Percentiles rank a stretch among this genome's conserved stretches.
Evolutionary conservation across 1,284 basidiomycete species (phyloP).

Genomic region (Vanrija sp.): DNA sequence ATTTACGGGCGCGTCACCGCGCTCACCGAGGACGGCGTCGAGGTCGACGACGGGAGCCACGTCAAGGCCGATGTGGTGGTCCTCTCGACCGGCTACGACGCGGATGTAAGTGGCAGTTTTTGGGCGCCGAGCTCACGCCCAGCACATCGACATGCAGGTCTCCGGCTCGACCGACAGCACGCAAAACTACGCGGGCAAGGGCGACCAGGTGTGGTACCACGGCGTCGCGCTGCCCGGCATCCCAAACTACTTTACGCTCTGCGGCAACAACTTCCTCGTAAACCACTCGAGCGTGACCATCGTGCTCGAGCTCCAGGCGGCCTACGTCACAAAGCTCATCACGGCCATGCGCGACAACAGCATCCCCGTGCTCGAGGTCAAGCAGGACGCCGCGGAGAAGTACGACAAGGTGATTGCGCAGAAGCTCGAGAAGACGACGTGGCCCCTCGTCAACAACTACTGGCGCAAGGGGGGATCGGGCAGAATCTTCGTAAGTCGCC

Average conservation of each 20-base stretch:
- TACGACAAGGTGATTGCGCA: constrained; percentile 13
- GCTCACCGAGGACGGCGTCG: constrained; percentile 7
- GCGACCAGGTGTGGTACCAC: constrained; percentile 11
- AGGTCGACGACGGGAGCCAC: constrained; percentile 13
- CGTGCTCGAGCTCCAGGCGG: constrained; percentile 16
- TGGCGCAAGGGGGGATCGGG: constrained; percentile 19
- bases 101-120: constrained; percentile 5
- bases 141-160: constrained; percentile 17
- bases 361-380: constrained; percentile 16
- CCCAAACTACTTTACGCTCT: constrained; percentile 32
- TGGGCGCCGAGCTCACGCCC: not conserved
- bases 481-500: constrained; percentile 10
- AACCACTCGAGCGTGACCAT: constrained; percentile 17
- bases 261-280: constrained; percentile 31
- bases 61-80: constrained; percentile 17
- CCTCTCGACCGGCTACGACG: constrained; percentile 17
- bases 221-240: constrained; percentile 14
- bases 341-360: constrained; percentile 13
- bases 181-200: constrained; percentile 8
- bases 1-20: constrained; percentile 15
- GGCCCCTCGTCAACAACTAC: constrained; percentile 15
- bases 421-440: constrained; percentile 14
- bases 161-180: constrained; percentile 13
- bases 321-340: constrained; percentile 14
- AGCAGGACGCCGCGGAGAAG: constrained; percentile 10